Evolutionary conservation across 306 rosid genomes (phyloP).

Genomic region (Abrus precatorius): DNA sequence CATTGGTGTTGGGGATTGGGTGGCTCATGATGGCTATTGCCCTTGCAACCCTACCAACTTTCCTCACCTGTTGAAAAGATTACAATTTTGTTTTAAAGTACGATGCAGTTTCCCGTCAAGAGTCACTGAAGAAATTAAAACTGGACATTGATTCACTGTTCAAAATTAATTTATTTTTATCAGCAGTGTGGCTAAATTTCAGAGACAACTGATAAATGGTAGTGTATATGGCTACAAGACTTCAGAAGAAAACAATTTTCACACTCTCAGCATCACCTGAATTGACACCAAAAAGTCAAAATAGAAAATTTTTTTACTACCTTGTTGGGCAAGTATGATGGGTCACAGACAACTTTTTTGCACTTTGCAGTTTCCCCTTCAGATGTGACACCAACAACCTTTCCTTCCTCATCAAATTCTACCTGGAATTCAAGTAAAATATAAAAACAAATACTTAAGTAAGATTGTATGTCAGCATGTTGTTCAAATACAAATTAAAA

Average conservation of each 20-base stretch:
- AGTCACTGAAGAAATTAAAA: conserved; percentile 37
- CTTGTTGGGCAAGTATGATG: conserved; percentile 92
- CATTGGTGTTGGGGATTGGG: conserved; percentile 89
- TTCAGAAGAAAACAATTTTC: conserved; percentile 12
- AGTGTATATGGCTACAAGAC: neutral
- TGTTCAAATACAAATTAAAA: conserved; percentile 30
- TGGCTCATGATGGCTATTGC: conserved; percentile 98
- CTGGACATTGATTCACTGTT: conserved; percentile 18
- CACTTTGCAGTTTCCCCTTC: conserved; percentile 98
- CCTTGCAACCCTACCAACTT: conserved; percentile 97
- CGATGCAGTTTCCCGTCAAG: conserved; percentile 30
- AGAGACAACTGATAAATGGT: conserved; percentile 19
- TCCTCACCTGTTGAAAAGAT: conserved; percentile 78
- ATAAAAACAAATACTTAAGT: conserved; percentile 25
- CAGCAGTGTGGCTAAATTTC: conserved; percentile 17
- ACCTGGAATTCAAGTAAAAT: conserved; percentile 70
- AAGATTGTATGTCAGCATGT: conserved; percentile 16
- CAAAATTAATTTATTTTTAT: conserved; percentile 14
- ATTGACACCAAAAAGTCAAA: conserved; percentile 35
- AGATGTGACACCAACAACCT: conserved; percentile 92
- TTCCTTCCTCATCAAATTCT: conserved; percentile 86
- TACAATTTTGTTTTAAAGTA: conserved; percentile 38
- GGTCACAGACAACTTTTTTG: conserved; percentile 96
- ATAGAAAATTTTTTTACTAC: conserved; percentile 49
- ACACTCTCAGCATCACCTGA: conserved; percentile 33